Evolutionary conservation across 2,329 filamentous ascomycete species (phyloP).

Genomic region (Sphaerulina musiva): DNA sequence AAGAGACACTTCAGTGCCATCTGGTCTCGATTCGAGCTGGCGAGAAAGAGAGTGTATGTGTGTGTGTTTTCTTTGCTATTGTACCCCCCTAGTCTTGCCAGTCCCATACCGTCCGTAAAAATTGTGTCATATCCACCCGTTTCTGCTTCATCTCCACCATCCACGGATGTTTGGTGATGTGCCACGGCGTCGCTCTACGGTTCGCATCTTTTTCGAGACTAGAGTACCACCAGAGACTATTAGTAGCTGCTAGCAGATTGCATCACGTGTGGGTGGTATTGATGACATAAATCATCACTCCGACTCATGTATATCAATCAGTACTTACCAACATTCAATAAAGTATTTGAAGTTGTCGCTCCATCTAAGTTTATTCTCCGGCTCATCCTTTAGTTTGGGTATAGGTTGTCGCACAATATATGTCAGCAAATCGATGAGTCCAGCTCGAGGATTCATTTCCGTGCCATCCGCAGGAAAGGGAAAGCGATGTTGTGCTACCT

Average conservation of each 20-base stretch:
- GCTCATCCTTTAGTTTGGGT: slow-evolving; percentile 88
- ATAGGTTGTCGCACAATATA: slow-evolving; percentile 97
- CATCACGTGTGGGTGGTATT: not conserved
- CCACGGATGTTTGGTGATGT: slow-evolving; percentile 98
- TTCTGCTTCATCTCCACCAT: slow-evolving; percentile 94
- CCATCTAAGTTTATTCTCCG: slow-evolving; percentile 74
- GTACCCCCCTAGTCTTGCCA: slow-evolving; percentile 61
- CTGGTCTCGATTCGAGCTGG: too few relatives aligned
- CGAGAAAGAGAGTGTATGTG: too few relatives aligned
- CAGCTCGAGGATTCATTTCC: slow-evolving; percentile 87
- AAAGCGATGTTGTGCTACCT: slow-evolving; percentile 98
- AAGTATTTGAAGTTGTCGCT: slow-evolving; percentile 98
- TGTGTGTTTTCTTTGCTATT: too few relatives aligned
- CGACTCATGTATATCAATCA: too few relatives aligned
- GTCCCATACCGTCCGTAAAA: slow-evolving; percentile 91
- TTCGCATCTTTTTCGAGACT: slow-evolving; percentile 91
- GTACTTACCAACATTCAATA: slow-evolving; percentile 92
- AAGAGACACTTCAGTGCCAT: too few relatives aligned
- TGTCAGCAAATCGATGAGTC: slow-evolving; percentile 88
- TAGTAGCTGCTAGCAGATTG: not conserved
- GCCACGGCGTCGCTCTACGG: slow-evolving; percentile 87
- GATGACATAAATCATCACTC: too few relatives aligned
- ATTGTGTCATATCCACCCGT: slow-evolving; percentile 95
- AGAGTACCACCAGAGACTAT: not conserved
- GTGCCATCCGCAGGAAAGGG: slow-evolving; percentile 96